These are phyloP conservation scores for Entonaema liquescens DNA, from an alignment of 495 filamentous ascomycete genomes.

Conservation along the genomic window DNA sequence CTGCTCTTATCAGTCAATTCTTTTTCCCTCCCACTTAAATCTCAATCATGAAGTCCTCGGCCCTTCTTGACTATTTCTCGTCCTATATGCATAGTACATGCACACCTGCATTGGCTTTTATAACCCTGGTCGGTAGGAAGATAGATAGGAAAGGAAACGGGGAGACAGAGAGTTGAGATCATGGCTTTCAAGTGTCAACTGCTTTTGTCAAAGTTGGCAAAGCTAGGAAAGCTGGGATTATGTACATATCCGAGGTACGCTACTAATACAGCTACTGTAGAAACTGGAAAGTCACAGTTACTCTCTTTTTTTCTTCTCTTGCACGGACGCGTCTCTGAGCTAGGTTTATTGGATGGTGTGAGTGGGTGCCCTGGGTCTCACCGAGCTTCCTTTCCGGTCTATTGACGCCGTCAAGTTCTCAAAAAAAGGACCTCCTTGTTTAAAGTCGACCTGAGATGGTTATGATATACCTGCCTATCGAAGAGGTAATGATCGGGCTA, in stretches of 20 bases:
- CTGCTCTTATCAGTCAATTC: slow-evolving; percentile 35
- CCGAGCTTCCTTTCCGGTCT: slow-evolving; percentile 42
- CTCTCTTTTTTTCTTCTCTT: slow-evolving; percentile 4
- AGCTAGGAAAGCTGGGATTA: slow-evolving; percentile 1
- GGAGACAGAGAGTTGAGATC: not conserved
- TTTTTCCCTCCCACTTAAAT: slow-evolving; percentile 9
- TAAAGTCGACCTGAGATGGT: not conserved
- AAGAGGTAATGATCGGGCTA: slow-evolving; percentile 1
- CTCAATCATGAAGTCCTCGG: slow-evolving; percentile 30
- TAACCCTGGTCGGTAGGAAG: slow-evolving; percentile 23
- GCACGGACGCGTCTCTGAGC: slow-evolving; percentile 19
- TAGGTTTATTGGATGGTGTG: slow-evolving; percentile 24
- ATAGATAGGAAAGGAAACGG: slow-evolving; percentile 1
- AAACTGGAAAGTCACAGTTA: slow-evolving; percentile 37
- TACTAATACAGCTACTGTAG: slow-evolving; percentile 2
- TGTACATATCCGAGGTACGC: slow-evolving; percentile 16
- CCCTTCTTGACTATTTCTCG: slow-evolving; percentile 37
- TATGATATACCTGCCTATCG: not conserved
- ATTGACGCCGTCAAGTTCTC: slow-evolving; percentile 27
- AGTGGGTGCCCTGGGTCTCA: slow-evolving; percentile 29
- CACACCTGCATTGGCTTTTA: slow-evolving; percentile 28
- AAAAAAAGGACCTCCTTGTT: slow-evolving; percentile 1
- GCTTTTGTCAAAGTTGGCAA: slow-evolving; percentile 15
- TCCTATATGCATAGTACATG: slow-evolving; percentile 30
- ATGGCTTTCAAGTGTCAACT: not conserved